A percentile compares a stretch with the other conserved stretches of the same genome.
Conservation (phyloP, 2,329 filamentous ascomycete genomes). For the Hypoxylon rubiginosum region DNA sequence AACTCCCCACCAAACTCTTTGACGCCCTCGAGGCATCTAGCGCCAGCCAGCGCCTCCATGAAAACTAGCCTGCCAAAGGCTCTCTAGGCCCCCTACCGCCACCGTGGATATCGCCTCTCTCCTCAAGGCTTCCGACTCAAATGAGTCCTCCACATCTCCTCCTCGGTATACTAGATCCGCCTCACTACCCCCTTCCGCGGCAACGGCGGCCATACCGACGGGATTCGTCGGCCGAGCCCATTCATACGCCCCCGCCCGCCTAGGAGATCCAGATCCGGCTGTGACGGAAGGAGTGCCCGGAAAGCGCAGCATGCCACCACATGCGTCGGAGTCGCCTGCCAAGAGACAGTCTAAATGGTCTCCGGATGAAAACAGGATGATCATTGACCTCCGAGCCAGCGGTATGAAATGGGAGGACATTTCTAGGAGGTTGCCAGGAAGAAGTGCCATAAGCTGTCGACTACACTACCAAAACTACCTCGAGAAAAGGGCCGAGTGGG, state of each 20-base stretch:
- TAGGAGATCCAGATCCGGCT: slow-evolving; percentile 52
- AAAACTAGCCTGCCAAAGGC: slow-evolving; percentile 52
- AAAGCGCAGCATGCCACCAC: slow-evolving; percentile 67
- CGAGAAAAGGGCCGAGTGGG: slow-evolving; percentile 93
- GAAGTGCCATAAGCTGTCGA: slow-evolving; percentile 93
- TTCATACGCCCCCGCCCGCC: slow-evolving; percentile 44
- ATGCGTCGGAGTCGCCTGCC: slow-evolving; percentile 76
- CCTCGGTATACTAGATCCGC: slow-evolving; percentile 56
- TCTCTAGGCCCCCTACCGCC: slow-evolving; percentile 64
- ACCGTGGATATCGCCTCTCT: slow-evolving; percentile 96
- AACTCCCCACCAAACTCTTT: slow-evolving; percentile 19
- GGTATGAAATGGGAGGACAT: slow-evolving; percentile 99
- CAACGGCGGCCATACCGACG: slow-evolving; percentile 55
- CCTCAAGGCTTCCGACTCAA: slow-evolving; percentile 81
- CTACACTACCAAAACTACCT: slow-evolving; percentile 98
- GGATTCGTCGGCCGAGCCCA: slow-evolving; percentile 45
- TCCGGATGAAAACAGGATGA: slow-evolving; percentile 89
- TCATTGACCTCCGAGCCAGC: slow-evolving; percentile 89
- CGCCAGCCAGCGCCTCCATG: slow-evolving; percentile 50
- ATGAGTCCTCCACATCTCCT: slow-evolving; percentile 73
- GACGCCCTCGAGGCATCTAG: slow-evolving; percentile 28
- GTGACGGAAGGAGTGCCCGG: slow-evolving; percentile 47
- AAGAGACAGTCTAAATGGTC: slow-evolving; percentile 99
- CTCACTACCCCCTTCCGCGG: slow-evolving; percentile 54
- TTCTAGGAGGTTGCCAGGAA: slow-evolving; percentile 87